A percentile compares a stretch with the other conserved stretches of the same genome.
Evolutionary conservation across 768 basidiomycete species (phyloP).

Genomic region (Obba rivulosa): DNA sequence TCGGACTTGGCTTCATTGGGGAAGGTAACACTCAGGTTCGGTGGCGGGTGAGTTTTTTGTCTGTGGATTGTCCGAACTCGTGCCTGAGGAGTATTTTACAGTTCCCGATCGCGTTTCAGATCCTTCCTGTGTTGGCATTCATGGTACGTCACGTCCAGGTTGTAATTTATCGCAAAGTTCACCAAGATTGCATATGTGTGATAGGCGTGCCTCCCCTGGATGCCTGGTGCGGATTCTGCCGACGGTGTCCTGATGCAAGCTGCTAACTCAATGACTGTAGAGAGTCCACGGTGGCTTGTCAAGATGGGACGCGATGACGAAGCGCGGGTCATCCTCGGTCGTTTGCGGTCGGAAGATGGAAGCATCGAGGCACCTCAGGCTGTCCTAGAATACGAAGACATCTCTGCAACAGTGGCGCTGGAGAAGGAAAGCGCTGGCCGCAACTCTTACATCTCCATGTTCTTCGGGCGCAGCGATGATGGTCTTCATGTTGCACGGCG

Average conservation of each 20-base stretch:
- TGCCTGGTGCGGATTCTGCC: conserved; percentile 31
- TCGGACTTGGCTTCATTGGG: conserved; percentile 38
- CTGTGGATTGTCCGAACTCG: background rate
- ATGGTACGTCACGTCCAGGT: conserved; percentile 25
- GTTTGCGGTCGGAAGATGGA: conserved; percentile 27
- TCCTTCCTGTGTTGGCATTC: conserved; percentile 34
- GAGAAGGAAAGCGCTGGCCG: conserved; percentile 35
- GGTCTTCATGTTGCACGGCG: conserved; percentile 36
- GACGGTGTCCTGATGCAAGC: background rate
- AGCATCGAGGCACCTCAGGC: conserved; percentile 21
- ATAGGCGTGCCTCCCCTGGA: conserved; percentile 14
- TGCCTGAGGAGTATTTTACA: conserved; percentile 9
- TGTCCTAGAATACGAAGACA: conserved; percentile 31
- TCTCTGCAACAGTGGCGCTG: conserved; percentile 32
- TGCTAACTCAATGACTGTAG: conserved; percentile 2
- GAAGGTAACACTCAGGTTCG: conserved; percentile 35
- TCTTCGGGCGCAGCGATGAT: conserved; percentile 35
- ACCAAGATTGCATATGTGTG: background rate
- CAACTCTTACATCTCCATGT: conserved; percentile 40
- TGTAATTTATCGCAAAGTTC: background rate
- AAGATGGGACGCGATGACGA: conserved; percentile 35
- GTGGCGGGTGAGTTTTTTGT: conserved; percentile 23
- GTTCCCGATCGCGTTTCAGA: conserved; percentile 42
- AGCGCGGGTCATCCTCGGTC: conserved; percentile 30
- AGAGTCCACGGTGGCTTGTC: conserved; percentile 31